Conservation (phyloP, 2,329 filamentous ascomycete genomes). For the Periglandula ipomoeae region DNA sequence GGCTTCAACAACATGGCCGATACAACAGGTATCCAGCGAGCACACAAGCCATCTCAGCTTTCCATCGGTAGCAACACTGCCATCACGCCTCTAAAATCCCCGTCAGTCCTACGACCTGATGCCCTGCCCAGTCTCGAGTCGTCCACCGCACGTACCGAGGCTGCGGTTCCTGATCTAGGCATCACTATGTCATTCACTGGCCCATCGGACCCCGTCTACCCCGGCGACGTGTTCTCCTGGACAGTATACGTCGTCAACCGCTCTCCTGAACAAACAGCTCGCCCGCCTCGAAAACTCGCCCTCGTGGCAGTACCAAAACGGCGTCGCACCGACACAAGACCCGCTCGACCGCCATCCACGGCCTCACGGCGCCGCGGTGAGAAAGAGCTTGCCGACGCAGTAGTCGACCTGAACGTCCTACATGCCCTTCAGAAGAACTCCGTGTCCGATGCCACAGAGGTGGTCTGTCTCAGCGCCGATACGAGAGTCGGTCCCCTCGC, state of each 20-base stretch:
- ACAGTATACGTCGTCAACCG: conserved; percentile 69
- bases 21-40: conserved; percentile 45
- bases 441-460: conserved; percentile 52
- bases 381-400: conserved; percentile 49
- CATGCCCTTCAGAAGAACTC: conserved; percentile 63
- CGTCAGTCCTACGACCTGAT: conserved; percentile 49
- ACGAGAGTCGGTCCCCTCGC: conserved; percentile 63
- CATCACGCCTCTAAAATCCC: conserved; percentile 45
- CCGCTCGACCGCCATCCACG: conserved; percentile 45
- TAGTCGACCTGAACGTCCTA: conserved; percentile 62
- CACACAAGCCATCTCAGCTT: conserved; percentile 54
- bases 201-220: conserved; percentile 44
- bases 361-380: conserved; percentile 24
- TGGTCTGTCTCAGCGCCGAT: conserved; percentile 69
- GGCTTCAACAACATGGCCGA: conserved; percentile 47
- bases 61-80: conserved; percentile 48
- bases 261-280: conserved; percentile 35
- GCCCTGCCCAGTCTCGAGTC: conserved; percentile 51
- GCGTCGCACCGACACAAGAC: conserved; percentile 46
- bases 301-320: conserved; percentile 59
- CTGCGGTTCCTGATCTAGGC: conserved; percentile 50
- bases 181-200: conserved; percentile 68
- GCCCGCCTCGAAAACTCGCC: conserved; percentile 55
- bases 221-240: conserved; percentile 63
- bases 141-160: conserved; percentile 35